Evolutionary conservation across 2,329 filamentous ascomycete species (phyloP).

Genomic region (Aspergillus costaricaensis): DNA sequence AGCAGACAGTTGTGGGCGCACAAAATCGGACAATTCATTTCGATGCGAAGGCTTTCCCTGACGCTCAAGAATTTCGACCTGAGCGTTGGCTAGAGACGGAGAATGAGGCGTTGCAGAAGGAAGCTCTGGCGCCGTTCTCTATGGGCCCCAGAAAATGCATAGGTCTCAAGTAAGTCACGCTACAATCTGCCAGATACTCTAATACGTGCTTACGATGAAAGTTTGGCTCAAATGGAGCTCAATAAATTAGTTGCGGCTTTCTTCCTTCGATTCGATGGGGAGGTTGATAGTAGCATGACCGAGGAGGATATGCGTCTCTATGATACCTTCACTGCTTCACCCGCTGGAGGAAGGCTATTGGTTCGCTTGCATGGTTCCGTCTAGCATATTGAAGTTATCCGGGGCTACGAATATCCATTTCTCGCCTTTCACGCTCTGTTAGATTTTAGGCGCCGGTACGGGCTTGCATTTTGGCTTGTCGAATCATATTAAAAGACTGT

Average conservation of each 20-base stretch:
- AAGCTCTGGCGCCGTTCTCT: not conserved
- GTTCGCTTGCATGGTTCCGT: not conserved
- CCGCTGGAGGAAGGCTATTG: not conserved
- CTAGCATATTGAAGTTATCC: not conserved
- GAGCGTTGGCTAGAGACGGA: not conserved
- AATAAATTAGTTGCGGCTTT: not conserved
- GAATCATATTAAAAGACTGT: too few species aligned
- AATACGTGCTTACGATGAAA: not conserved
- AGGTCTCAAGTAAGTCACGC: not conserved
- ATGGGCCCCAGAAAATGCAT: not conserved
- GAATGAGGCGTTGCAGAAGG: not conserved
- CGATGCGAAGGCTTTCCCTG: not conserved
- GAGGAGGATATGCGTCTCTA: not conserved
- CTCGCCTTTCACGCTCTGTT: not conserved
- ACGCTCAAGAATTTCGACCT: not conserved
- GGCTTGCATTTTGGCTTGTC: too few species aligned
- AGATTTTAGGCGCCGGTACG: too few species aligned
- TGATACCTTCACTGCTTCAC: not conserved
- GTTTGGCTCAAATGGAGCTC: slow-evolving; percentile 1
- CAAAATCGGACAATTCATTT: not conserved
- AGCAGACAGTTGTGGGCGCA: not conserved
- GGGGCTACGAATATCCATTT: too few species aligned
- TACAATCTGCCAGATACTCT: not conserved
- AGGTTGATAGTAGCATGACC: not conserved
- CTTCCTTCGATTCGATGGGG: not conserved